Conservation (phyloP, 345 rosid species). For the thale cress (Arabidopsis thaliana) region DNA sequence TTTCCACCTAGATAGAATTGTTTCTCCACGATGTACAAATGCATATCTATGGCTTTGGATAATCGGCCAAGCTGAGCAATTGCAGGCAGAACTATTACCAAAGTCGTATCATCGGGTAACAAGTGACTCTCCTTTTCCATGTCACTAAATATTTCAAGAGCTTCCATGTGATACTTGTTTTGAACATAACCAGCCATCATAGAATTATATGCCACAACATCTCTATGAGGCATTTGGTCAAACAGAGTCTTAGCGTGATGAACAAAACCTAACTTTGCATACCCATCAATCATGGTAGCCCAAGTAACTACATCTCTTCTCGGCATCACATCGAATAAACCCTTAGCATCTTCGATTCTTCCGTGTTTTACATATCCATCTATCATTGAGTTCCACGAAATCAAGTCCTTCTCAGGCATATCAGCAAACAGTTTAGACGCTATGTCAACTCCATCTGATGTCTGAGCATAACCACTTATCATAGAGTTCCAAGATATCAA, state of each 20-base stretch:
- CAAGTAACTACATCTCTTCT: constrained; percentile 61
- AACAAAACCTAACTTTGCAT: constrained; percentile 54
- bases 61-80: constrained; percentile 60
- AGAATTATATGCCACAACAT: constrained; percentile 59
- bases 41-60: constrained; percentile 56
- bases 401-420: constrained; percentile 64
- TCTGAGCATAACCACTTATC: constrained; percentile 56
- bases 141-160: constrained; percentile 52
- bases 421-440: constrained; percentile 57
- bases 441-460: constrained; percentile 43
- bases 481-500: constrained; percentile 72
- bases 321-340: constrained; percentile 55
- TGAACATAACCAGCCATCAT: constrained; percentile 68
- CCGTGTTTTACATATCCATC: constrained; percentile 61
- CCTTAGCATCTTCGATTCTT: constrained; percentile 51
- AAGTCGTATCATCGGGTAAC: constrained; percentile 55
- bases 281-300: constrained; percentile 66
- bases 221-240: constrained; percentile 55
- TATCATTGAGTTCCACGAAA: constrained; percentile 70
- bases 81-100: constrained; percentile 59
- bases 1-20: constrained; percentile 46
- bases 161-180: constrained; percentile 52
- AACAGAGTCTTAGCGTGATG: constrained; percentile 58
- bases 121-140: constrained; percentile 53
- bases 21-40: constrained; percentile 50